Base-by-base conservation (phyloP, 257 asterid genomes). In the Plantago major region DNA sequence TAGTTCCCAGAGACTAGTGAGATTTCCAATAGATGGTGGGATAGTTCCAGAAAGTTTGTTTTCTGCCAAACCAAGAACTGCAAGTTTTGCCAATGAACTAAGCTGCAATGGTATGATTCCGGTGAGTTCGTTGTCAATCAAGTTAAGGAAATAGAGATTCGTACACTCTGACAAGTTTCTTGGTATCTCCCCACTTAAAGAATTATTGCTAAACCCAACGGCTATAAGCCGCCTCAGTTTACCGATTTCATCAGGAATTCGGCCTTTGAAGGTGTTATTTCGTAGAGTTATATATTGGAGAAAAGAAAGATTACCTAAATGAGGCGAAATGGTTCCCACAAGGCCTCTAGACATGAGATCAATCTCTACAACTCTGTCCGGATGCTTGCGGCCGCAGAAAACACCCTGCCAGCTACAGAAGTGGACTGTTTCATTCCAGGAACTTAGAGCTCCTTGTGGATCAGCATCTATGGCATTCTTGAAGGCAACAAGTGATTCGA, bases 401-500 rank as follows among this genome's bases (percentile, higher is more conserved):
- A 76, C 33, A 11, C 81, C 73, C 11, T 30, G 17, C 78, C 73
- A 68, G 26, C 54, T 45, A 55, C 78, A 72, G n/a, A 53, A 61
- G 53, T 61, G 63, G 5, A 4, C 33, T 1, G 68, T 68, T 54
- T 53, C 65, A 65, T 18, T 33, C 55, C 64, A 53, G 3, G 78
- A 73, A 28, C 12, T 46, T 9, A 64, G 44, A 26, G 45, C 54
- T 10, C 71, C 67, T 0, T n/a, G 46, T 10, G 77, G 77, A 58
- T 67, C 77, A 37, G 30, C 53, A 19, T 48, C 11, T 22, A 73
- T 65, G 52, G 66, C 69, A 11, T 48, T 48, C 65, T 68, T 68
- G 65, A 73, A 53, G 11, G 64, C 26, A 22, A 22, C 26, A 22
- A 22, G 26, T 22, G 26, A 22, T 22, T 22, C 26, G 26, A 22